These are phyloP conservation scores for Ambrosiella cleistominuta DNA, from an alignment of 2,329 filamentous ascomycete genomes.

Conservation along the genomic window DNA sequence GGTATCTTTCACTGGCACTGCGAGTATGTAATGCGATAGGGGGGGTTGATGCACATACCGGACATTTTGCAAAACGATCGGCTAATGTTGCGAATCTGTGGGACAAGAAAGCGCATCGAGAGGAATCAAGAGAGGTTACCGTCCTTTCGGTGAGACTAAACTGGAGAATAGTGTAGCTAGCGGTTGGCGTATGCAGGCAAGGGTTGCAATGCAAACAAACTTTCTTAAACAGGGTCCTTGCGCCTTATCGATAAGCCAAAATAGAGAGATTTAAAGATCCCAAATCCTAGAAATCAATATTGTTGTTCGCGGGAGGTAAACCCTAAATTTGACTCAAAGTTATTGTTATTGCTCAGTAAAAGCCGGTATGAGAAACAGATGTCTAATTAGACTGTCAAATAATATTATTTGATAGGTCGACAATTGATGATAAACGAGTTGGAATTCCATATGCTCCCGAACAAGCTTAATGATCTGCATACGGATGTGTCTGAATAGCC, in stretches of 20 bases:
- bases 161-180: neutral
- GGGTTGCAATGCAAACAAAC: neutral
- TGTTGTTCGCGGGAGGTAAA: neutral
- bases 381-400: too few species aligned
- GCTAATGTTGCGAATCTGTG: slow-evolving; percentile 2
- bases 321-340: too few species aligned
- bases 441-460: too few species aligned
- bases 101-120: slow-evolving; percentile 7
- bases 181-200: neutral
- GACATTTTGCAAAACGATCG: slow-evolving; percentile 10
- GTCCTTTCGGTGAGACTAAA: neutral
- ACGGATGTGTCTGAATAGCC: too few species aligned
- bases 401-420: too few species aligned
- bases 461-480: too few species aligned
- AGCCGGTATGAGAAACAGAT: too few species aligned
- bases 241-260: neutral
- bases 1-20: neutral
- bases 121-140: neutral
- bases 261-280: neutral
- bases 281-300: neutral
- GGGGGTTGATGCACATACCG: slow-evolving; percentile 3
- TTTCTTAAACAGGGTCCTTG: neutral
- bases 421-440: too few species aligned
- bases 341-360: too few species aligned
- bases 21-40: neutral